Percentiles rank a stretch among this genome's conserved stretches.
Evolutionary conservation across 2,329 filamentous ascomycete genomes (phyloP).

Genomic region (Penicillium carneum): DNA sequence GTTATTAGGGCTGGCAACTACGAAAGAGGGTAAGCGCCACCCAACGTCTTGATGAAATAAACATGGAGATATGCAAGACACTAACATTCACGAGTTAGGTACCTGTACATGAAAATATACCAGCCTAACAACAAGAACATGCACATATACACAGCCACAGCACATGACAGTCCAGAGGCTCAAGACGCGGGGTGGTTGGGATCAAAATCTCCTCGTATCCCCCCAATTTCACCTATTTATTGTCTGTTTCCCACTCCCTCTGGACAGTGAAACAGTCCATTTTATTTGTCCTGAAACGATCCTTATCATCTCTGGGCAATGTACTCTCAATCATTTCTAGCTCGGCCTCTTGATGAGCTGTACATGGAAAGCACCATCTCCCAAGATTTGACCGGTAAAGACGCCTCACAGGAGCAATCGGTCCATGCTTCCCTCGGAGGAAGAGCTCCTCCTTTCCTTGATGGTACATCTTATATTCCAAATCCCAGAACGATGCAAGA

Average conservation of each 20-base stretch:
- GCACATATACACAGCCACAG: background rate
- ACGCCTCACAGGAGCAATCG: background rate
- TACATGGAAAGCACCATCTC: slow-evolving; percentile 13
- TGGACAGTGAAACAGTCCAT: background rate
- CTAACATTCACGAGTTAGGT: background rate
- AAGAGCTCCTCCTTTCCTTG: background rate
- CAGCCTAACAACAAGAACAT: background rate
- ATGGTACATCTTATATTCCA: background rate
- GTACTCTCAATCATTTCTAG: background rate
- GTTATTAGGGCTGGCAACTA: slow-evolving; percentile 4
- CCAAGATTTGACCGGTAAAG: background rate
- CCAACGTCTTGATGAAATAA: background rate
- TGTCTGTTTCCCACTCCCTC: background rate
- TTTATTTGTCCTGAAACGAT: background rate
- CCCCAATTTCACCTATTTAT: background rate
- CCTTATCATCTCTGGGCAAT: background rate
- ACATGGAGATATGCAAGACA: background rate
- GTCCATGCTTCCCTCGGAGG: background rate
- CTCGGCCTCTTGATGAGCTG: background rate
- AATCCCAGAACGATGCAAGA: background rate
- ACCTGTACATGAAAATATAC: background rate
- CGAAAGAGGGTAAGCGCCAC: slow-evolving; percentile 1
- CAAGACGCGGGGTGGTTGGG: background rate
- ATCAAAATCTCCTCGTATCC: background rate
- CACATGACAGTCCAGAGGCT: slow-evolving; percentile 4